phyloP scores from a whole-genome alignment of 192 early-diverging fungal genomes.

The Neocallimastix lanati region DNA sequence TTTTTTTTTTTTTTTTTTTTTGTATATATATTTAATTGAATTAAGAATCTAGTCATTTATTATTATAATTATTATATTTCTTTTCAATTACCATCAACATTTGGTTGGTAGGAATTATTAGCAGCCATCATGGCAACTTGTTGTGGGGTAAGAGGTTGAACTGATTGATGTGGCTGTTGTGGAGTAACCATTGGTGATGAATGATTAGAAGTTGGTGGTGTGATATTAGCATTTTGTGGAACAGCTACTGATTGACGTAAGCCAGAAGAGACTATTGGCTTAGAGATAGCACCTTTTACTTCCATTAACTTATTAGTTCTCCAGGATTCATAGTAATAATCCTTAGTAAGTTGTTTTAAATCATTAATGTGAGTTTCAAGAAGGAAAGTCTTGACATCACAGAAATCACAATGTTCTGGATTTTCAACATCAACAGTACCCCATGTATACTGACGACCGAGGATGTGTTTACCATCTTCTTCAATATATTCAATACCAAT shows the following conservation, averaged over 20 bases:
- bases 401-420: conserved; percentile 23
- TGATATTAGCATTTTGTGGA: not conserved
- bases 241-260: not conserved
- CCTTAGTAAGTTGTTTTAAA: conserved; percentile 17
- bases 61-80: no score
- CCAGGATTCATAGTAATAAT: conserved; percentile 27
- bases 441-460: conserved; percentile 23
- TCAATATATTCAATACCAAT: not conserved
- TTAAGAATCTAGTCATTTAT: no score
- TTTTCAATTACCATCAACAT: not conserved
- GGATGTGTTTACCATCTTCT: conserved; percentile 2
- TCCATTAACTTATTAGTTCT: conserved; percentile 23
- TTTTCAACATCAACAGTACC: conserved; percentile 24
- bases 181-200: not conserved
- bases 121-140: not conserved
- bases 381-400: conserved; percentile 14
- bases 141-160: not conserved
- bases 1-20: no score
- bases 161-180: not conserved
- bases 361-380: conserved; percentile 21
- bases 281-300: conserved; percentile 11
- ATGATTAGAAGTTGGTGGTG: not conserved
- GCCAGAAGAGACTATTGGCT: not conserved
- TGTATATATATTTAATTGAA: no score
- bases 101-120: not conserved